Percentiles rank a stretch among this genome's conserved stretches.
Evolutionary conservation across 768 basidiomycete genomes (phyloP).

Genomic region (Calocybe indica): DNA sequence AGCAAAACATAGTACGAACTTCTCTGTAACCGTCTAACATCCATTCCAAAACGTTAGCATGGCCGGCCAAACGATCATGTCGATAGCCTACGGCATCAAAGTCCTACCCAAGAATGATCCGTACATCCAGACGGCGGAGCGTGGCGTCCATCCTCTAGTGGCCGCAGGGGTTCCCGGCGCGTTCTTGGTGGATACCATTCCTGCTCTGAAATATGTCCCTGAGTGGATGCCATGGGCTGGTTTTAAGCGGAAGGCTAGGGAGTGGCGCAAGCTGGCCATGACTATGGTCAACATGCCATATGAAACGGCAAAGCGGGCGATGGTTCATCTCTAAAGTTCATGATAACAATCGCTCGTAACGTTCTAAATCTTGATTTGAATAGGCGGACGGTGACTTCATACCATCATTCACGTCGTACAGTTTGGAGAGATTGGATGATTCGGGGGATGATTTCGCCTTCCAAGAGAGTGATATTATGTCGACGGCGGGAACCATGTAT

Average conservation of each 20-base stretch:
- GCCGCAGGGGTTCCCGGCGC: constrained; percentile 12
- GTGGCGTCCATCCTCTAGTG: constrained; percentile 10
- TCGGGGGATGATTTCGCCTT: neutral
- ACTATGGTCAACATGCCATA: constrained; percentile 17
- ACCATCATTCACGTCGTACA: neutral
- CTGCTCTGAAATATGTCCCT: constrained; percentile 10
- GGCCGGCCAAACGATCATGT: constrained; percentile 15
- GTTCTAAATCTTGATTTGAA: neutral
- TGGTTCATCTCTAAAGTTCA: neutral
- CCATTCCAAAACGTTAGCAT: constrained; percentile 9
- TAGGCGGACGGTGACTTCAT: neutral
- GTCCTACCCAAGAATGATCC: constrained; percentile 14
- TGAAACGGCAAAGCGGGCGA: constrained; percentile 5
- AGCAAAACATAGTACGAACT: neutral
- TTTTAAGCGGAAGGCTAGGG: constrained; percentile 11
- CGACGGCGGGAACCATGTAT: constrained; percentile 1
- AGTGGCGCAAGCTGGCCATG: constrained; percentile 6
- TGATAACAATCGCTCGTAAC: neutral
- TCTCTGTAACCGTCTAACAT: neutral
- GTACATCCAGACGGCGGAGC: constrained; percentile 14
- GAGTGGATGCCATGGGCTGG: constrained; percentile 13
- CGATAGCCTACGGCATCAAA: constrained; percentile 17
- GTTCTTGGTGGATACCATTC: constrained; percentile 12
- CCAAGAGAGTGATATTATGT: neutral
- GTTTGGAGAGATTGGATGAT: neutral